phyloP scores from a whole-genome alignment of 2,329 filamentous ascomycete species.

The Lecanosticta acicola region DNA sequence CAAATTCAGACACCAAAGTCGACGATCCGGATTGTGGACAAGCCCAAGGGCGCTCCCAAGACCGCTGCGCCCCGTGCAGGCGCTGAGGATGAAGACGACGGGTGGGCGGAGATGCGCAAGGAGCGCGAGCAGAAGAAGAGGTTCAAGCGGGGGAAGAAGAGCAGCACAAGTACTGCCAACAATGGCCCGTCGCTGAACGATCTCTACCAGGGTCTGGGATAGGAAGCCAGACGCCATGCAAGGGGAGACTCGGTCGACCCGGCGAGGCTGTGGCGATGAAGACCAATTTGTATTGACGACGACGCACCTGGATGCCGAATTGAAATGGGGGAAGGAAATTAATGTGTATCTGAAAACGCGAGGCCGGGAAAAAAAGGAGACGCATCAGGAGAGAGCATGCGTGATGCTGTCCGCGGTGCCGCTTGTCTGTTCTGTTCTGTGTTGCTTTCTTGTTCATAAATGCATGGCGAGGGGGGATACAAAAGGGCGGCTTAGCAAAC shows the following conservation, averaged over 20 bases:
- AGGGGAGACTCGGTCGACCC: constrained; percentile 4
- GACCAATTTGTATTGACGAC: neutral
- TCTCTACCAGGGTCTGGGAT: constrained; percentile 27
- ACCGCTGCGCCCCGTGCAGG: constrained; percentile 10
- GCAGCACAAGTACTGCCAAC: constrained; percentile 4
- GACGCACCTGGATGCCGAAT: neutral
- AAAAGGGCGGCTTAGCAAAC: too few relatives aligned
- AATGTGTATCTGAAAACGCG: neutral
- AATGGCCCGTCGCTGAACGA: constrained; percentile 24
- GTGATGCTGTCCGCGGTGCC: neutral
- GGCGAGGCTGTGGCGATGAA: constrained; percentile 3
- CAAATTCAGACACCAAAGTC: constrained; percentile 21
- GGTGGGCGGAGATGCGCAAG: constrained; percentile 31
- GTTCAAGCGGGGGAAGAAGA: constrained; percentile 23
- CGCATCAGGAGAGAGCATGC: neutral
- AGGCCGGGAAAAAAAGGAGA: too few relatives aligned
- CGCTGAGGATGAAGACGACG: constrained; percentile 34
- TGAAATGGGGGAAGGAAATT: neutral
- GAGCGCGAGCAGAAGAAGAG: constrained; percentile 33
- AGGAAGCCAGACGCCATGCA: constrained; percentile 8
- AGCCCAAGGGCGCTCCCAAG: constrained; percentile 32
- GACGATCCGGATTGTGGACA: constrained; percentile 35
- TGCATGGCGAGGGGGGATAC: neutral
- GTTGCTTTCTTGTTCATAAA: neutral
- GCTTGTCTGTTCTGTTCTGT: neutral